phyloP scores from a whole-genome alignment of 2,329 filamentous ascomycete species.

The Gremmenia infestans region DNA sequence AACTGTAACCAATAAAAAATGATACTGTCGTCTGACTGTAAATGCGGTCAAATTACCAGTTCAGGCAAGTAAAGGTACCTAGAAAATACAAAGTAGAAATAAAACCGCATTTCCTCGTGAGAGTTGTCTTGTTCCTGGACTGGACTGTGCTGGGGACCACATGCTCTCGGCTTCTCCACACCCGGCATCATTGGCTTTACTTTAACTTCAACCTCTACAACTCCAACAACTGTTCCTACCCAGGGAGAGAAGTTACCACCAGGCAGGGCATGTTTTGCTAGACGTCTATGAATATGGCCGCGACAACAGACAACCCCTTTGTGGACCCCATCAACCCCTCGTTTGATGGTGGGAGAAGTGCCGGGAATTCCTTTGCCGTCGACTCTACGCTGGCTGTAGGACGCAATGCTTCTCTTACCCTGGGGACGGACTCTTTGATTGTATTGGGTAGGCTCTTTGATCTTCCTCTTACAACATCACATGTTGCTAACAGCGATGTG shows the following conservation, averaged over 20 bases:
- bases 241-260: no score
- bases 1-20: no score
- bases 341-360: conserved; percentile 28
- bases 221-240: no score
- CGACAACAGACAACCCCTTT: conserved; percentile 33
- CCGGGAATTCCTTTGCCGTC: conserved; percentile 32
- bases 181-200: no score
- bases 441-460: conserved; percentile 44
- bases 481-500: not conserved
- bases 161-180: no score
- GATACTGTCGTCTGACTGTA: not conserved
- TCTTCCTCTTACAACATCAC: not conserved
- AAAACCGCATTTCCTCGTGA: not conserved
- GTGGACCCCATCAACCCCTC: conserved; percentile 29
- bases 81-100: no score
- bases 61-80: not conserved
- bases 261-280: no score
- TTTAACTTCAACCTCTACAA: no score
- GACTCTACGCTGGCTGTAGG: conserved; percentile 49
- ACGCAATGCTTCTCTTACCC: conserved; percentile 53
- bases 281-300: conserved; percentile 12
- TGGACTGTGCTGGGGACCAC: no score
- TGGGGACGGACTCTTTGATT: conserved; percentile 55
- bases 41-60: not conserved
- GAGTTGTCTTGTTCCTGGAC: no score